Evolutionary conservation across 177 flowering plant species (phyloP).

Genomic region (Vitis hybrid): DNA sequence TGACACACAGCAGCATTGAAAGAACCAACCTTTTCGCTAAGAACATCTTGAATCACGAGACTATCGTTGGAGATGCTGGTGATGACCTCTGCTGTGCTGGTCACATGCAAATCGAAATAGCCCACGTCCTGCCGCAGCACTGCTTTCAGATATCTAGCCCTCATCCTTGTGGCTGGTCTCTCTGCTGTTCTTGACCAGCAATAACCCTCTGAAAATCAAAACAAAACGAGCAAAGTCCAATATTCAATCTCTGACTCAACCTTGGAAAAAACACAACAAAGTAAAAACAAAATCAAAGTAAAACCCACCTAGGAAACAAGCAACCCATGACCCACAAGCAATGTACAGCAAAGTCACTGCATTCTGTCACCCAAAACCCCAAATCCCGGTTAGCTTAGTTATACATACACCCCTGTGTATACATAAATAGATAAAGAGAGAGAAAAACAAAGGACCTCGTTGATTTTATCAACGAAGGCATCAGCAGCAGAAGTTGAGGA

Average conservation of each 20-base stretch:
- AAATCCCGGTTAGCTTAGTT: neutral
- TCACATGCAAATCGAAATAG: conserved; percentile 76
- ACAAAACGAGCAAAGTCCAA: neutral
- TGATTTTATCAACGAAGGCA: conserved; percentile 33
- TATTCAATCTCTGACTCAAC: neutral
- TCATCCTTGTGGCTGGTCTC: conserved; percentile 68
- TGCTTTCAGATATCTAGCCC: conserved; percentile 64
- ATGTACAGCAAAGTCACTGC: conserved; percentile 45
- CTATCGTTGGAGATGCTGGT: conserved; percentile 79
- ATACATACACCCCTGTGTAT: neutral
- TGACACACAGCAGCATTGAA: neutral
- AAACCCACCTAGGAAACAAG: conserved; percentile 54
- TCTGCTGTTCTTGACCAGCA: conserved; percentile 86
- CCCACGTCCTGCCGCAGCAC: conserved; percentile 79
- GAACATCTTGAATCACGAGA: conserved; percentile 78
- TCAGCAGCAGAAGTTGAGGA: conserved; percentile 10
- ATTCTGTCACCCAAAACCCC: conserved; percentile 35
- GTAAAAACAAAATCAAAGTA: neutral
- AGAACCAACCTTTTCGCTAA: conserved; percentile 74
- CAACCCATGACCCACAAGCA: conserved; percentile 46
- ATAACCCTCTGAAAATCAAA: conserved; percentile 50
- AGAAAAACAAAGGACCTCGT: conserved; percentile 37
- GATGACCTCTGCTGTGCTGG: conserved; percentile 77
- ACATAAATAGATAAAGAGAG: too few relatives aligned
- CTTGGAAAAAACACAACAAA: neutral